A percentile compares a stretch with the other conserved stretches of the same genome.
phyloP scores from a whole-genome alignment of 495 filamentous ascomycete genomes.

The Schizothecium vesticola region DNA sequence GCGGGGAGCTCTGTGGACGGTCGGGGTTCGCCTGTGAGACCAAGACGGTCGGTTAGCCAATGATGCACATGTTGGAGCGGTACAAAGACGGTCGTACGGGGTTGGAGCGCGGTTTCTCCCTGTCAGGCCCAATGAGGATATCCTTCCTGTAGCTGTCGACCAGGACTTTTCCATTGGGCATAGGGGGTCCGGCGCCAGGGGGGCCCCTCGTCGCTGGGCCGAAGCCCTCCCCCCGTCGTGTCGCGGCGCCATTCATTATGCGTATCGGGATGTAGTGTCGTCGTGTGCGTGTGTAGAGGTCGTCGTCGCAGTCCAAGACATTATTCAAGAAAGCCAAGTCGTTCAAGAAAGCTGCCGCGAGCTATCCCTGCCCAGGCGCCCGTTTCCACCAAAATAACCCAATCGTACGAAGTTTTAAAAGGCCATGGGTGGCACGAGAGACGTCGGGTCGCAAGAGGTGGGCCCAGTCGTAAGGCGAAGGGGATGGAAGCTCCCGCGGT shows the following conservation, averaged over 20 bases:
- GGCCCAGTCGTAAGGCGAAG: not conserved
- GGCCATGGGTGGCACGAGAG: slow-evolving; percentile 9
- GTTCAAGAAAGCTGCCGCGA: not conserved
- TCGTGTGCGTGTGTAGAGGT: slow-evolving; percentile 9
- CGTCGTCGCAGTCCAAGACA: slow-evolving; percentile 17
- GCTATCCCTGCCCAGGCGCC: not conserved
- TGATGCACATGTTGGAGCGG: not conserved
- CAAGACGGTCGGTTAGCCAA: not conserved
- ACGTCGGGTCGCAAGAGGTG: not conserved
- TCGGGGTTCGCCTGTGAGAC: slow-evolving; percentile 7
- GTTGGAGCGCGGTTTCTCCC: slow-evolving; percentile 41
- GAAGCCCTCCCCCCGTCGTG: slow-evolving; percentile 15
- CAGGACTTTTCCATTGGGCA: slow-evolving; percentile 32
- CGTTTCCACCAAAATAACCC: not conserved
- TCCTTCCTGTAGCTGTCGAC: slow-evolving; percentile 47
- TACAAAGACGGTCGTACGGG: slow-evolving; percentile 34
- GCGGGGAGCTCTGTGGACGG: slow-evolving; percentile 28
- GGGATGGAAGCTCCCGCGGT: not conserved
- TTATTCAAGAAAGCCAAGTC: slow-evolving; percentile 15
- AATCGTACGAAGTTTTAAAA: not conserved
- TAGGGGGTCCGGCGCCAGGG: slow-evolving; percentile 11
- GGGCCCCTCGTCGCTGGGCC: slow-evolving; percentile 7
- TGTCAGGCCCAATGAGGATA: slow-evolving; percentile 38
- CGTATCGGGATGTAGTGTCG: not conserved
- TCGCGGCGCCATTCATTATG: slow-evolving; percentile 20